Base-by-base conservation (phyloP, 225 moss, liverwort and hornwort species). In the Ulota crispa region DNA sequence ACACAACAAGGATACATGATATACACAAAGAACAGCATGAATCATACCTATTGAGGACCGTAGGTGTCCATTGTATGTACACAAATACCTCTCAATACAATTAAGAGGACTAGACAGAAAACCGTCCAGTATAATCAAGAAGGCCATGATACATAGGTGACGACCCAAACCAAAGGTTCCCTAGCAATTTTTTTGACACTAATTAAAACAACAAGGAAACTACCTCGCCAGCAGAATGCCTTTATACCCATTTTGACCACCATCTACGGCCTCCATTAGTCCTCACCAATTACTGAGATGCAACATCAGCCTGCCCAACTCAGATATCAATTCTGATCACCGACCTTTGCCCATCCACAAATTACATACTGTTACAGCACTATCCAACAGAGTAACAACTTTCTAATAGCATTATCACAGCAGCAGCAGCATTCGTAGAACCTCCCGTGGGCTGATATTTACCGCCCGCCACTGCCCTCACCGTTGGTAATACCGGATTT, bases 321-420 rank as follows among this genome's bases (percentile, higher is more conserved):
- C 81, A 78, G 72, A 72, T 41, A 45, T 64, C 50, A 76, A 80
- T 73, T 86, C 72, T 81, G 75, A 68, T 74, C 74, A 23, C 78
- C 70, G 71, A 89, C 80, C 83, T 87, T 62, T 60, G 66, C 39
- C 70, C 76, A 79, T 82, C 82, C 78, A 84, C 76, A 55, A 80
- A 81, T 83, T 80, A 84, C 78, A 75, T 86, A 84, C 63, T 84
- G 78, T 75, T 84, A 86, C 89, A 89, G 81, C 31, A 79, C 83
- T 87, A 84, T 73, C 86, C 52, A 72, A 77, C 53, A 68, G 78
- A 73, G 69, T 78, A 75, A 63, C 76, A 82, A 77, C 63, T 73
- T 31, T 73, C 66, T 77, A 77, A 70, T 81, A 81, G 75, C 86
- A 79, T 66, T 63, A 82, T 82, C 57, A 45, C 45, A 45, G 47